Conservation (phyloP, 179 eudicot species). For the Spinacia oleracea region DNA sequence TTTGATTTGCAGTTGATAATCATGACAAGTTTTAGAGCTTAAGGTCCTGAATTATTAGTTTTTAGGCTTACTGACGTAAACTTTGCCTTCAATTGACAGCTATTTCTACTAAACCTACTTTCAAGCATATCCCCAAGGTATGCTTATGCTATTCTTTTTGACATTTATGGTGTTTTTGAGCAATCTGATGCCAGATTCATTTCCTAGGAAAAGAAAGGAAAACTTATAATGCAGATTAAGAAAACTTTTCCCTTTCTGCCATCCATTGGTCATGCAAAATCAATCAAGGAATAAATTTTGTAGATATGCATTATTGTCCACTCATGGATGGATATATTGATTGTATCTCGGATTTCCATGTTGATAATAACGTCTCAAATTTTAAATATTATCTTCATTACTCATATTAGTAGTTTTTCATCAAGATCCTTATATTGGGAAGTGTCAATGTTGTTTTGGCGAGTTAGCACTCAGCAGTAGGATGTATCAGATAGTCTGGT, state of each 20-base stretch:
- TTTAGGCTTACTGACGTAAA: conserved; percentile 21
- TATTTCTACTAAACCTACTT: conserved; percentile 56
- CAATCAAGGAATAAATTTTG: not conserved
- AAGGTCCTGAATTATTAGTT: not conserved
- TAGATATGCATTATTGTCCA: not conserved
- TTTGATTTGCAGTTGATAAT: conserved; percentile 16
- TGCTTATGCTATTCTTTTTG: conserved; percentile 10
- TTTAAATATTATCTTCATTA: not conserved
- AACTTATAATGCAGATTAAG: not conserved
- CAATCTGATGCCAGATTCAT: not conserved
- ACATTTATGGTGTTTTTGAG: conserved; percentile 1
- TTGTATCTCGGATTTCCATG: not conserved
- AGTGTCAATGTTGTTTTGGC: not conserved
- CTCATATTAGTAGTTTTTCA: not conserved
- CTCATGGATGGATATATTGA: not conserved
- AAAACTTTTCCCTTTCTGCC: not conserved
- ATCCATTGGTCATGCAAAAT: not conserved
- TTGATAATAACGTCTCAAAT: not conserved
- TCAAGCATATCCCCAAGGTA: conserved; percentile 98
- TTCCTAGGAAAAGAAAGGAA: not conserved
- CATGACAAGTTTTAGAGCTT: not conserved
- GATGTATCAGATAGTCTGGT: not conserved
- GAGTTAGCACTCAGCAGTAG: not conserved
- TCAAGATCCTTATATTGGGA: not conserved
- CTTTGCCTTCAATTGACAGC: conserved; percentile 39